Conservation (phyloP, 768 basidiomycete genomes). For the Termitomyces sp. region DNA sequence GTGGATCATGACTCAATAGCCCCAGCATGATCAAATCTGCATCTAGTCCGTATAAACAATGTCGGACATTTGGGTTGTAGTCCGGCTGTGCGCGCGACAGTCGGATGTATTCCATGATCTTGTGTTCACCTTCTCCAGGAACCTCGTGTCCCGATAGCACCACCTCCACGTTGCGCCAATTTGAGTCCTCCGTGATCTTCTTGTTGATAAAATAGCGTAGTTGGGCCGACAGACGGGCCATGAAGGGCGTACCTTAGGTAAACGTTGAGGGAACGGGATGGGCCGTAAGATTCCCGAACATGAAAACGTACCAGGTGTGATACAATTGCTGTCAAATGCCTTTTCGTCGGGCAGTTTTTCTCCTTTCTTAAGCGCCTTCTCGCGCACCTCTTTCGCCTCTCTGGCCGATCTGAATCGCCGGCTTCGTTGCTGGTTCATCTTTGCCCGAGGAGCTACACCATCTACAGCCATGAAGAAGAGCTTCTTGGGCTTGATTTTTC, state of each 20-base stretch:
- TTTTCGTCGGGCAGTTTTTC: slow-evolving; percentile 91
- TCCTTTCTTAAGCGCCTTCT: slow-evolving; percentile 84
- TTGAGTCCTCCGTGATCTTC: slow-evolving; percentile 95
- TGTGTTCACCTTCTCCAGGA: slow-evolving; percentile 99
- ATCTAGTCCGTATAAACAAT: slow-evolving; percentile 97
- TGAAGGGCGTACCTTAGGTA: slow-evolving; percentile 81
- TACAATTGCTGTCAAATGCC: slow-evolving; percentile 98
- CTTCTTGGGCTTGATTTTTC: slow-evolving; percentile 96
- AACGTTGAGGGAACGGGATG: background rate
- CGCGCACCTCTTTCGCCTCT: slow-evolving; percentile 81
- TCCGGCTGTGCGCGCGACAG: slow-evolving; percentile 90
- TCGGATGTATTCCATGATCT: slow-evolving; percentile 99
- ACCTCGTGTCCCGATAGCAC: slow-evolving; percentile 97
- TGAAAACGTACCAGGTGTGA: slow-evolving; percentile 77
- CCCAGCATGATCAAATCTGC: slow-evolving; percentile 99
- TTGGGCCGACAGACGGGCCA: slow-evolving; percentile 88
- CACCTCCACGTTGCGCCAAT: slow-evolving; percentile 90
- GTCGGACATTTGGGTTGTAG: slow-evolving; percentile 94
- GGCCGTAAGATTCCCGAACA: background rate
- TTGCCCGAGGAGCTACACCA: slow-evolving; percentile 94
- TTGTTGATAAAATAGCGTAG: slow-evolving; percentile 96
- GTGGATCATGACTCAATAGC: slow-evolving; percentile 94
- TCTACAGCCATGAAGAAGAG: slow-evolving; percentile 99
- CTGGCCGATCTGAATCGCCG: slow-evolving; percentile 92
- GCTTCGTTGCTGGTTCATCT: slow-evolving; percentile 98